Percentiles rank a stretch among this genome's conserved stretches.
Conservation (phyloP, 2,329 filamentous ascomycete genomes). For the Cadophora gregata region DNA sequence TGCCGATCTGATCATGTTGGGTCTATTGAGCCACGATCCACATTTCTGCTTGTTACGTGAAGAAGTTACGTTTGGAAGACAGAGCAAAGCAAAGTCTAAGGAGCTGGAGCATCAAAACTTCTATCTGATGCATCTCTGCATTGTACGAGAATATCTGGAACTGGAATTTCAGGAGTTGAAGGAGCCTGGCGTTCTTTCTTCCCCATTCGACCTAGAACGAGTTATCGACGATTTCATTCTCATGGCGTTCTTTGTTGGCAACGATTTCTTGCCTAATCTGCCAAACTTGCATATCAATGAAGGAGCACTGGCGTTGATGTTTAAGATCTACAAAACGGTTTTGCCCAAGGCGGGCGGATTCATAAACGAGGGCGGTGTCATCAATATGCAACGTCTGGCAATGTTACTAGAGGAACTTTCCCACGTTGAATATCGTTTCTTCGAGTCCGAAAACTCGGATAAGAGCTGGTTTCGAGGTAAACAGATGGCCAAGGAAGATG, state of each 20-base stretch:
- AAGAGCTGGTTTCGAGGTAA: slow-evolving; percentile 93
- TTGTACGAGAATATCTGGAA: slow-evolving; percentile 96
- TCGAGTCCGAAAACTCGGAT: slow-evolving; percentile 88
- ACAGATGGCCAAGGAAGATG: slow-evolving; percentile 71
- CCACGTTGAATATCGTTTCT: slow-evolving; percentile 89
- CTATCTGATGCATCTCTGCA: slow-evolving; percentile 95
- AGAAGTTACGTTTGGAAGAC: slow-evolving; percentile 94
- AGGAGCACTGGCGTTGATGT: slow-evolving; percentile 95
- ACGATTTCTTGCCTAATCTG: slow-evolving; percentile 97
- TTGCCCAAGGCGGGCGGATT: slow-evolving; percentile 89
- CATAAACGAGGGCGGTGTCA: slow-evolving; percentile 93
- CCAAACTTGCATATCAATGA: slow-evolving; percentile 98
- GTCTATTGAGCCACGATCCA: slow-evolving; percentile 94
- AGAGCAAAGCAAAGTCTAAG: slow-evolving; percentile 87
- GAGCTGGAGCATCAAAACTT: slow-evolving; percentile 99
- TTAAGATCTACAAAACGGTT: slow-evolving; percentile 91
- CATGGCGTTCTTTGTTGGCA: slow-evolving; percentile 99
- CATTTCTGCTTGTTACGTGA: slow-evolving; percentile 97
- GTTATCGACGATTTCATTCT: slow-evolving; percentile 99
- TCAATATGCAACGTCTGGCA: slow-evolving; percentile 82
- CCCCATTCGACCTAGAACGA: slow-evolving; percentile 90
- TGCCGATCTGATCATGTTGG: slow-evolving; percentile 98
- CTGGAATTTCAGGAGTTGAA: slow-evolving; percentile 95
- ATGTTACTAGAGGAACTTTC: slow-evolving; percentile 82
- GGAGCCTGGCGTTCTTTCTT: slow-evolving; percentile 70